Evolutionary conservation across 192 early-diverging fungal species (phyloP).

Genomic region (Umbelopsis ramanniana): DNA sequence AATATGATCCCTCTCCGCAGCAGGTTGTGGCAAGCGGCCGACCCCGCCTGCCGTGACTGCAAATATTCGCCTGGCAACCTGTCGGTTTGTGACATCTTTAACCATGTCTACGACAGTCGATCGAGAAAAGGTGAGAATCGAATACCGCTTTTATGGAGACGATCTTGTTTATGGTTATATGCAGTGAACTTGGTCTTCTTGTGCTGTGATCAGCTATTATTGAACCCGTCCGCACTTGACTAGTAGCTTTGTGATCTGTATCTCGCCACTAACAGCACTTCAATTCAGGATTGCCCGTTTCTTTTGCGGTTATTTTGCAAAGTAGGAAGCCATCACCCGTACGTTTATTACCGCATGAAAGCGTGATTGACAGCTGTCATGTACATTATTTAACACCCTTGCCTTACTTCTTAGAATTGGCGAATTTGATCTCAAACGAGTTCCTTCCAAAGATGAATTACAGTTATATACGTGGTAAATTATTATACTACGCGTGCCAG

Average conservation of each 20-base stretch:
- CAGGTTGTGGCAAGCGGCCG: no score
- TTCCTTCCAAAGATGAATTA: slow-evolving; percentile 53
- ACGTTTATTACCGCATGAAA: slow-evolving; percentile 8
- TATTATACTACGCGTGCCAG: neutral
- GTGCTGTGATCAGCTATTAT: no score
- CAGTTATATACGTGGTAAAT: slow-evolving; percentile 62
- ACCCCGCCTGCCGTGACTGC: no score
- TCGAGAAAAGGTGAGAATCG: slow-evolving; percentile 41
- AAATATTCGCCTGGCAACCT: neutral
- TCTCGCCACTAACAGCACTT: neutral
- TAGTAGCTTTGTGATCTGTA: neutral
- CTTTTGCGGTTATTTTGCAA: slow-evolving; percentile 56
- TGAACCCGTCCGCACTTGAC: no score
- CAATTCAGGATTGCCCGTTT: slow-evolving; percentile 53
- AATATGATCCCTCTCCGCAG: no score
- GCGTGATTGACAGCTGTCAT: neutral
- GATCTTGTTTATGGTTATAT: neutral
- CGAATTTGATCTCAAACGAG: slow-evolving; percentile 41
- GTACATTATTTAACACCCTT: neutral
- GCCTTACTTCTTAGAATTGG: slow-evolving; percentile 25
- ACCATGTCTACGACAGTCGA: slow-evolving; percentile 32
- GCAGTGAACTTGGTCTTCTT: no score
- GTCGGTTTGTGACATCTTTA: neutral
- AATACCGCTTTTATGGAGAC: no score
- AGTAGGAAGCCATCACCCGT: slow-evolving; percentile 47